Conservation (phyloP, 345 rosid species). For the Anacardium occidentale region DNA sequence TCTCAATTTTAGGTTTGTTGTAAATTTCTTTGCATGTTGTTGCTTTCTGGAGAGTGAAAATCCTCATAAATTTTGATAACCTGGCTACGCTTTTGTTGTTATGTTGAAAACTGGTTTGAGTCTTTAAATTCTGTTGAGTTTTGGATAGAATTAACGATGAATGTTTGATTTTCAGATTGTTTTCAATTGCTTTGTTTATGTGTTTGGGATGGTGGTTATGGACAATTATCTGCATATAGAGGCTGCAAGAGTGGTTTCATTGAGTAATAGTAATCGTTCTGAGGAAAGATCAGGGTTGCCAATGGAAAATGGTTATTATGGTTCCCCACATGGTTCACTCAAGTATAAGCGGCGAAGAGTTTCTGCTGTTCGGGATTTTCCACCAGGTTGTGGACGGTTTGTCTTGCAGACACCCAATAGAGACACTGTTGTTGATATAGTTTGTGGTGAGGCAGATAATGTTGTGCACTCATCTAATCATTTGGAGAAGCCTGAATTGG, state of each 20-base stretch:
- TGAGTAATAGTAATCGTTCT: constrained; percentile 25
- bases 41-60: neutral
- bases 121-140: neutral
- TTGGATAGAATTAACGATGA: neutral
- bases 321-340: constrained; percentile 13
- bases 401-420: constrained; percentile 12
- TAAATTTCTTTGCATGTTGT: neutral
- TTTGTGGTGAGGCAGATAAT: constrained; percentile 15
- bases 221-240: constrained; percentile 33
- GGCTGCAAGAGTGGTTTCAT: constrained; percentile 31
- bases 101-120: neutral
- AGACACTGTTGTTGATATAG: constrained; percentile 8
- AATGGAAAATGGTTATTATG: constrained; percentile 31
- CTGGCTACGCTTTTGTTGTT: neutral
- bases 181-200: constrained; percentile 18
- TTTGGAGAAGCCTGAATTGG: constrained; percentile 11
- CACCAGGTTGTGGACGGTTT: constrained; percentile 46
- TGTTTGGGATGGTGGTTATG: constrained; percentile 41
- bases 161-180: constrained; percentile 25
- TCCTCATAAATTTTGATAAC: neutral
- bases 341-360: constrained; percentile 45
- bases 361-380: constrained; percentile 51
- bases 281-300: constrained; percentile 30
- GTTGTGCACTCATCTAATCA: constrained; percentile 8
- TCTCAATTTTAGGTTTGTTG: neutral